Percentiles rank a stretch among this genome's conserved stretches.
These are phyloP conservation scores for Suillus occidentalis DNA, from an alignment of 768 basidiomycete species.

Conservation along the genomic window DNA sequence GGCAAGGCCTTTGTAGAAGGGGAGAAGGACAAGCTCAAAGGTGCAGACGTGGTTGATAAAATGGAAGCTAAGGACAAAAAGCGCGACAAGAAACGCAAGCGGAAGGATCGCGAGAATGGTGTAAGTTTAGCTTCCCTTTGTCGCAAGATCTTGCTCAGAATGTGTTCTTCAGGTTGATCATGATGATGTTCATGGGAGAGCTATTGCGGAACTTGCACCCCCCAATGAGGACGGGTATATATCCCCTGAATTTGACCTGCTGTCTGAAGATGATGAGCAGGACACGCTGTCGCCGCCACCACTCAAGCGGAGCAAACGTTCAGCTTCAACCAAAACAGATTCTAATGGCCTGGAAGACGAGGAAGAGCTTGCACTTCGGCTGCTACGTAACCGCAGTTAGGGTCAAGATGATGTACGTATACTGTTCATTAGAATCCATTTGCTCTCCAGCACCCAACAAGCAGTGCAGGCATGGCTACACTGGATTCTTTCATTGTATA, in stretches of 20 bases:
- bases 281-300: constrained; percentile 24
- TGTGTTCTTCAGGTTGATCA: constrained; percentile 19
- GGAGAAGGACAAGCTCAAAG: constrained; percentile 71
- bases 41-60: constrained; percentile 74
- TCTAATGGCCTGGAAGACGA: constrained; percentile 48
- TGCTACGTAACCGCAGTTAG: constrained; percentile 41
- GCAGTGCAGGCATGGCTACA: not conserved
- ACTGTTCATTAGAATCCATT: not conserved
- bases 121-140: constrained; percentile 19
- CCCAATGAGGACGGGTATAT: constrained; percentile 64
- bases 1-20: constrained; percentile 69
- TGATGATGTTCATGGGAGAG: constrained; percentile 27
- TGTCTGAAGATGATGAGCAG: constrained; percentile 37
- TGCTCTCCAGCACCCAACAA: not conserved
- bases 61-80: constrained; percentile 85
- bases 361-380: constrained; percentile 62
- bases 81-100: constrained; percentile 88
- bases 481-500: not conserved
- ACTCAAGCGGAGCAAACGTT: constrained; percentile 32
- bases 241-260: constrained; percentile 67
- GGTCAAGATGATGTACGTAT: not conserved
- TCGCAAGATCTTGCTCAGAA: not conserved
- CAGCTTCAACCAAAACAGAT: constrained; percentile 10
- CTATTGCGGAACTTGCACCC: constrained; percentile 35
- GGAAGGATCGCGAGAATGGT: constrained; percentile 71